Base-by-base conservation (phyloP, 225 moss, liverwort and hornwort species). In the Lunularia cruciata region DNA sequence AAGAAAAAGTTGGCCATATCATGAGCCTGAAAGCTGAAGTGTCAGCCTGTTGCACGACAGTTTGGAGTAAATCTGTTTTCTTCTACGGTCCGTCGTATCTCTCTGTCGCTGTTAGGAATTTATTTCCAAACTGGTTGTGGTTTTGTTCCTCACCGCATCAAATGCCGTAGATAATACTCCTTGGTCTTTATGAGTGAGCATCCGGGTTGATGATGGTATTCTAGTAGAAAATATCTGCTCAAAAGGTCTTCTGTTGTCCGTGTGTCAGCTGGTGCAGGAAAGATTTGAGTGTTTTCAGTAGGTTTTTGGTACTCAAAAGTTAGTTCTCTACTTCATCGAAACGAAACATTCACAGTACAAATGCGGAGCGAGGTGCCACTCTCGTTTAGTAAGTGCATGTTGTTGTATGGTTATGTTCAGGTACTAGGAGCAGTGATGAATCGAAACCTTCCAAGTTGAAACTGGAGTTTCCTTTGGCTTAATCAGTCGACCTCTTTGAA, bases 401-500 rank as follows among this genome's bases (percentile, higher is more conserved):
- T 27, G 37, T 47, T 61, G 57, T 47, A 68, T 31, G 54, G 51
- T 78, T 56, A 69, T 69, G 42, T 57, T 47, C 78, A 73, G 78
- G 78, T 56, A 49, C 73, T 56, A 39, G 62, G 69, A 57, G 65
- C 74, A 70, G 65, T 78, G 40, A 30, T 73, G 73, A 63, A 64
- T 69, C 57, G 57, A 64, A 70, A 49, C 56, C 57, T 69, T 70
- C 64, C 64, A 56, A 72, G 56, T 68, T 68, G 70, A 59, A 64
- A 65, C 22, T 57, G 55, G 73, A 65, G 52, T 58, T 70, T 74
- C 74, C 59, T 59, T 65, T 74, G 74, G 65, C 78, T 66, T 74
- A 74, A 74, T 66, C 74, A 65, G 74, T 74, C 69, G 74, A 70
- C 74, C 57, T 65, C 78, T 63, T n/a, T 58, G 73, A 73, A 73